phyloP scores from a whole-genome alignment of 805 yeast species.

The Monosporozyma yasuniensis region DNA sequence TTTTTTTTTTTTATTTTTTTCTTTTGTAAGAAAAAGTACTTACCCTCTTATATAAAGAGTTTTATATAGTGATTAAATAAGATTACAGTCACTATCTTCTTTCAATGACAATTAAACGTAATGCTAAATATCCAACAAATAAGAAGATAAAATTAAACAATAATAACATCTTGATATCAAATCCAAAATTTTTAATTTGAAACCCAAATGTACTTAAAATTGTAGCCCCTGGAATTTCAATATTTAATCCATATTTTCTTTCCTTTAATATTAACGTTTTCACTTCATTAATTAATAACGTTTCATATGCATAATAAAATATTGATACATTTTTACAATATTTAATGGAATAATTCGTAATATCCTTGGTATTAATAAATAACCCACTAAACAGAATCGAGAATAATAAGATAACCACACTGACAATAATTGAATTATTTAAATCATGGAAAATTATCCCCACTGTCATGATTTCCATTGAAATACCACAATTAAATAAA shows the following conservation, averaged over 20 bases:
- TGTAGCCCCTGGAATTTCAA: constrained; percentile 97
- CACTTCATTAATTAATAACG: constrained; percentile 86
- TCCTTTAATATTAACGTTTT: constrained; percentile 76
- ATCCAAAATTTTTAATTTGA: constrained; percentile 63
- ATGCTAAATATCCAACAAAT: constrained; percentile 61
- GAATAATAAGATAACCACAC: constrained; percentile 74
- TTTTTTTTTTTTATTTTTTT: not conserved
- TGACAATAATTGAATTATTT: constrained; percentile 84
- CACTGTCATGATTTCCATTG: constrained; percentile 75
- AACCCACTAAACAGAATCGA: constrained; percentile 89
- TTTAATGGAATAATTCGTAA: constrained; percentile 45
- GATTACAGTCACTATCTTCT: not conserved
- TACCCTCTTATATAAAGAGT: not conserved
- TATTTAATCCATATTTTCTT: constrained; percentile 83
- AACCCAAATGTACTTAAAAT: constrained; percentile 93
- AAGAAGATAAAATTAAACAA: constrained; percentile 52
- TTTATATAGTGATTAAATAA: too few species aligned
- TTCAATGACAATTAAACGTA: constrained; percentile 69
- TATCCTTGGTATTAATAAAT: constrained; percentile 74
- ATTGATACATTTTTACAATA: constrained; percentile 79
- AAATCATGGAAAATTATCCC: constrained; percentile 85
- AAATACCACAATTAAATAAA: constrained; percentile 77
- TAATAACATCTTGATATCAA: constrained; percentile 54
- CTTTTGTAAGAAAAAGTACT: not conserved
- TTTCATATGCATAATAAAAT: constrained; percentile 94